Conservation (phyloP, 1,284 basidiomycete genomes). For the Sutorius eximius region DNA sequence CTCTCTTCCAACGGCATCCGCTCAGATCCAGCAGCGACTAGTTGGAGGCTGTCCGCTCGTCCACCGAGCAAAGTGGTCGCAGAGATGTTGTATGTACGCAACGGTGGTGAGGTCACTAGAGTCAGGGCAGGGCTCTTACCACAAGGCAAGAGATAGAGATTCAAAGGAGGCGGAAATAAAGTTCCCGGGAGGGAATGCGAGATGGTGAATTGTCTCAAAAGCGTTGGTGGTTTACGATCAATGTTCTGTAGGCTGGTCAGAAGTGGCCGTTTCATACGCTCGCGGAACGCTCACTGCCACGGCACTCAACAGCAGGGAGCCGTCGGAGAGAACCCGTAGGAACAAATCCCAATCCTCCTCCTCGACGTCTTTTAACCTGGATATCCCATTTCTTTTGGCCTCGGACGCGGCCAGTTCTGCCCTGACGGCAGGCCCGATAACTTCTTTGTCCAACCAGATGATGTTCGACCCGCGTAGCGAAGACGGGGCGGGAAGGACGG, state of each 20-base stretch:
- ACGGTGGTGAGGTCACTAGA: conserved; percentile 59
- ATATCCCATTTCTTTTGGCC: conserved; percentile 40
- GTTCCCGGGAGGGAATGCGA: conserved; percentile 57
- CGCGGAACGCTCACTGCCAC: conserved; percentile 57
- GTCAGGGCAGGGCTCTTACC: conserved; percentile 47
- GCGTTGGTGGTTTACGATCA: conserved; percentile 84
- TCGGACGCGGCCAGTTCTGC: conserved; percentile 35
- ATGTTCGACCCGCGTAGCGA: conserved; percentile 45
- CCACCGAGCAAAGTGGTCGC: conserved; percentile 61
- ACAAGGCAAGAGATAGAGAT: conserved; percentile 57
- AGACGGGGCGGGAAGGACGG: conserved; percentile 36
- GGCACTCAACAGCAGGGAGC: conserved; percentile 69
- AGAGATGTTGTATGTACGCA: conserved; percentile 56
- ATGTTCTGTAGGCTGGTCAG: conserved; percentile 62
- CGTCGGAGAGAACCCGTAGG: conserved; percentile 68
- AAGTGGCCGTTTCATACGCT: neutral
- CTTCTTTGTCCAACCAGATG: conserved; percentile 64
- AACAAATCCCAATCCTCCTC: conserved; percentile 81
- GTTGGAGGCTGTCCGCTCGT: conserved; percentile 49
- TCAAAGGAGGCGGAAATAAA: conserved; percentile 45
- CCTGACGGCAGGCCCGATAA: conserved; percentile 52
- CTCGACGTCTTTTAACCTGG: conserved; percentile 55
- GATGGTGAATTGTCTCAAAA: conserved; percentile 75
- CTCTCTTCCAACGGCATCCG: conserved; percentile 48
- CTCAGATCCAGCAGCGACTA: conserved; percentile 41